phyloP scores from a whole-genome alignment of 306 rosid genomes.

The Medicago arabica region DNA sequence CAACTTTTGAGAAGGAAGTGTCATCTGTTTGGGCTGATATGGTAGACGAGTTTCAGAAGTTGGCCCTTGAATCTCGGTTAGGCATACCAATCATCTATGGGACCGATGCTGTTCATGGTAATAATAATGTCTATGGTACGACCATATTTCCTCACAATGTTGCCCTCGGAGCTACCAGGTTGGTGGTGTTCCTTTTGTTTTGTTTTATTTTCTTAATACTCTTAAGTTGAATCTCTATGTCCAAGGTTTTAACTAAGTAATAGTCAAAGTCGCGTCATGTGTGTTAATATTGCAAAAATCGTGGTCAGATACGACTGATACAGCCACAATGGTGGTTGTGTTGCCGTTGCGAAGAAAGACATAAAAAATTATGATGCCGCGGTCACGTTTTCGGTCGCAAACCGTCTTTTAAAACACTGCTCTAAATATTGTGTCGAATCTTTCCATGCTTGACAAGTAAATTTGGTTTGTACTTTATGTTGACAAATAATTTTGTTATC shows the following conservation, averaged over 20 bases:
- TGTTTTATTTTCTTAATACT: not conserved
- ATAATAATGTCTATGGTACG: slow-evolving; percentile 71
- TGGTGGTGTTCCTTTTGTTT: not conserved
- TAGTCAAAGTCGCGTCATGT: not conserved
- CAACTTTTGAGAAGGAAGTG: slow-evolving; percentile 56
- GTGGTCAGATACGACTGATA: not conserved
- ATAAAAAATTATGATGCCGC: not conserved
- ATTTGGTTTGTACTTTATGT: too few species aligned
- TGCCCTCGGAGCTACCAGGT: slow-evolving; percentile 59
- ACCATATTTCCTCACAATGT: slow-evolving; percentile 78
- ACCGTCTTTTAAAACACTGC: not conserved
- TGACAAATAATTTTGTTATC: not conserved
- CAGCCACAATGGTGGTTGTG: not conserved
- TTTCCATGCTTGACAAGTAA: too few species aligned
- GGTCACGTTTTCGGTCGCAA: not conserved
- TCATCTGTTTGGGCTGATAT: slow-evolving; percentile 79
- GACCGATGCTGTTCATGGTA: slow-evolving; percentile 79
- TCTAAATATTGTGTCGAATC: too few species aligned
- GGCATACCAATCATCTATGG: slow-evolving; percentile 78
- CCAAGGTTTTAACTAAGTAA: not conserved
- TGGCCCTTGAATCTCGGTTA: slow-evolving; percentile 64
- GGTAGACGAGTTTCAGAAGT: slow-evolving; percentile 68
- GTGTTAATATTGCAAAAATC: not conserved
- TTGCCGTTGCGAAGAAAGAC: not conserved
- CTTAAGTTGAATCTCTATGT: not conserved